phyloP scores from a whole-genome alignment of 169 alveolate genomes.

The Eimeria maxima region DNA sequence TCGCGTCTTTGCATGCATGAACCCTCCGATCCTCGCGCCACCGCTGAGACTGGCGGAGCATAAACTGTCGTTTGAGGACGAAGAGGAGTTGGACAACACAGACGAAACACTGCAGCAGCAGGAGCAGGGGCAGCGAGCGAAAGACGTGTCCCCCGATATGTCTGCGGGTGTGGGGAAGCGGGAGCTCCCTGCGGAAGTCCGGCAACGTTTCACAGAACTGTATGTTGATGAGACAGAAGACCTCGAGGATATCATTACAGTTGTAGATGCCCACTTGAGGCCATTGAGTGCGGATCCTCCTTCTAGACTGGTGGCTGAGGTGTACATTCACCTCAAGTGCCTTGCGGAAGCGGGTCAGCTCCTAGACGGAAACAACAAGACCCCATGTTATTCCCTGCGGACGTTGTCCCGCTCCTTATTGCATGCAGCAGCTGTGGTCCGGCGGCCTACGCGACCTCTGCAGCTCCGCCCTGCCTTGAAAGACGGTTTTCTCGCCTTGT shows the following conservation, averaged over 20 bases:
- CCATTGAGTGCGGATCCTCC: constrained; percentile 83
- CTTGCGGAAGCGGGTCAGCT: constrained; percentile 77
- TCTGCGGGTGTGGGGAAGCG: constrained; percentile 97
- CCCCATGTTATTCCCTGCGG: constrained; percentile 91
- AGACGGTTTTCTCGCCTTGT: constrained; percentile 88
- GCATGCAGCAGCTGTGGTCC: constrained; percentile 87
- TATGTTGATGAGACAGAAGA: constrained; percentile 95
- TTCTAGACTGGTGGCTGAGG: constrained; percentile 80
- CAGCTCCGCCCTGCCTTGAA: constrained; percentile 79
- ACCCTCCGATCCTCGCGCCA: constrained; percentile 96
- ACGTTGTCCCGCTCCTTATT: constrained; percentile 92
- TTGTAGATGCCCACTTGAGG: constrained; percentile 73
- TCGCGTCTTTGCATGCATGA: constrained; percentile 99
- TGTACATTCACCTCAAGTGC: constrained; percentile 75
- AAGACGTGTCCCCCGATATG: constrained; percentile 90
- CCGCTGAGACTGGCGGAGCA: constrained; percentile 72
- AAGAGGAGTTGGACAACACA: not conserved
- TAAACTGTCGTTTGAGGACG: constrained; percentile 44
- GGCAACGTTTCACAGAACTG: constrained; percentile 97
- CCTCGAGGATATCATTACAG: constrained; percentile 79
- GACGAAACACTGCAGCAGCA: not conserved
- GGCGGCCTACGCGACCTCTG: constrained; percentile 55
- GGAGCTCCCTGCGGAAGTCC: constrained; percentile 96
- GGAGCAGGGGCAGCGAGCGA: constrained; percentile 86
- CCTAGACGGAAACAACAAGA: constrained; percentile 84